These are phyloP conservation scores for Penicillium sp. DNA, from an alignment of 2,329 filamentous ascomycete species.

Conservation along the genomic window DNA sequence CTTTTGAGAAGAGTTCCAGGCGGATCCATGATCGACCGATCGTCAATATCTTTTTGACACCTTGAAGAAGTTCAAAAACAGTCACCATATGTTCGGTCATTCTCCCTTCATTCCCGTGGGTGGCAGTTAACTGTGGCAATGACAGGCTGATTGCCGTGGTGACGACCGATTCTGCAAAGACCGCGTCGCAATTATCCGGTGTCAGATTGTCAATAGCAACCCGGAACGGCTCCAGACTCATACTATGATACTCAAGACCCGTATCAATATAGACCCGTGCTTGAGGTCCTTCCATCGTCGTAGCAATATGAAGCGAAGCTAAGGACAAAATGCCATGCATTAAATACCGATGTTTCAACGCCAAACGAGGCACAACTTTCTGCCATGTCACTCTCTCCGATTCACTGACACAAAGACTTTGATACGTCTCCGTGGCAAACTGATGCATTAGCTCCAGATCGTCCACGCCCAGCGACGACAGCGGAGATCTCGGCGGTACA, in stretches of 20 bases:
- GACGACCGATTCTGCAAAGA: conserved; percentile 38
- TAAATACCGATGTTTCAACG: conserved; percentile 42
- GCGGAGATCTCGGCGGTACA: not conserved
- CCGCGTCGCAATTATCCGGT: conserved; percentile 38
- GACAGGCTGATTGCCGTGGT: conserved; percentile 37
- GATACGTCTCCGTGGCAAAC: conserved; percentile 54
- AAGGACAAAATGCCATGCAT: conserved; percentile 47
- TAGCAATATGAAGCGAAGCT: conserved; percentile 45
- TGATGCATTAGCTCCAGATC: conserved; percentile 59
- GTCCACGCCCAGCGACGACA: conserved; percentile 18
- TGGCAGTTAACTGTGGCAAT: conserved; percentile 31
- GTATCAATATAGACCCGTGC: conserved; percentile 34
- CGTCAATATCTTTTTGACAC: conserved; percentile 36
- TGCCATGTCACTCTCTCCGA: conserved; percentile 41
- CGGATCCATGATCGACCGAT: conserved; percentile 48
- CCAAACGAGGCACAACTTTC: conserved; percentile 42
- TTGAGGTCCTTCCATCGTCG: conserved; percentile 24
- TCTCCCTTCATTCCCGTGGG: conserved; percentile 18
- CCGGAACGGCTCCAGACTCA: conserved; percentile 37
- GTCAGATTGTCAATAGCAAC: conserved; percentile 35
- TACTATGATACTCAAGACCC: conserved; percentile 36
- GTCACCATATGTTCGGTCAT: conserved; percentile 37
- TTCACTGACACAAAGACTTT: conserved; percentile 41
- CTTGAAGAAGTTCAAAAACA: conserved; percentile 38
- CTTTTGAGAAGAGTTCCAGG: conserved; percentile 56